These are phyloP conservation scores for Musa troglodytarum DNA, from an alignment of 176 grass and related monocot species.

Conservation along the genomic window DNA sequence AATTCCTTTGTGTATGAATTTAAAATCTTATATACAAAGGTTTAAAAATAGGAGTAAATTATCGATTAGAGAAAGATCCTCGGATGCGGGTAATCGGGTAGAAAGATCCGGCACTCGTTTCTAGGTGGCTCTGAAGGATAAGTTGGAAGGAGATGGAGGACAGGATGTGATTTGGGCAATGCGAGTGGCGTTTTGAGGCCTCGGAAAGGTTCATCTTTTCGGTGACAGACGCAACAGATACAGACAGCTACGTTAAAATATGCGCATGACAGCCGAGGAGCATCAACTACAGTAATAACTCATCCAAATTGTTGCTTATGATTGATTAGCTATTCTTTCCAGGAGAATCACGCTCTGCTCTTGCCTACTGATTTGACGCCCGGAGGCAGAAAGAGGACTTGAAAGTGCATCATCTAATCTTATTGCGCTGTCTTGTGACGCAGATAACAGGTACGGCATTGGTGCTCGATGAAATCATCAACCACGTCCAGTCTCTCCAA, in stretches of 20 bases:
- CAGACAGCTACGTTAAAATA: constrained; percentile 1
- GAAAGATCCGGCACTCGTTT: background rate
- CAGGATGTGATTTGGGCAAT: background rate
- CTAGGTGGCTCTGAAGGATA: background rate
- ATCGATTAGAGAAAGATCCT: background rate
- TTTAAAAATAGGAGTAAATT: too few species aligned
- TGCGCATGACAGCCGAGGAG: background rate
- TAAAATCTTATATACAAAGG: too few species aligned
- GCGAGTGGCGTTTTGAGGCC: background rate
- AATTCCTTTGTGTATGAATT: too few species aligned
- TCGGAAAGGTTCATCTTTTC: background rate
- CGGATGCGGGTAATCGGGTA: background rate
- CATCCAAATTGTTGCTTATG: background rate
- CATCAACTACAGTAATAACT: background rate
- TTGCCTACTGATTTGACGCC: too few species aligned
- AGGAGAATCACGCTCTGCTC: too few species aligned
- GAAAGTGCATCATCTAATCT: background rate
- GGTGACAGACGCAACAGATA: background rate
- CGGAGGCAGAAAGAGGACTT: background rate
- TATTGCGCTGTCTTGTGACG: background rate
- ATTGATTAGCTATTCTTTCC: background rate
- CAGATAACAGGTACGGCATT: constrained; percentile 85
- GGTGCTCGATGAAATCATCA: constrained; percentile 97
- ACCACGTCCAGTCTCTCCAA: constrained; percentile 92
- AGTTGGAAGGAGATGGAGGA: background rate